Evolutionary conservation across 192 early-diverging fungal genomes (phyloP).

Genomic region (Coemansia guatemalensis): DNA sequence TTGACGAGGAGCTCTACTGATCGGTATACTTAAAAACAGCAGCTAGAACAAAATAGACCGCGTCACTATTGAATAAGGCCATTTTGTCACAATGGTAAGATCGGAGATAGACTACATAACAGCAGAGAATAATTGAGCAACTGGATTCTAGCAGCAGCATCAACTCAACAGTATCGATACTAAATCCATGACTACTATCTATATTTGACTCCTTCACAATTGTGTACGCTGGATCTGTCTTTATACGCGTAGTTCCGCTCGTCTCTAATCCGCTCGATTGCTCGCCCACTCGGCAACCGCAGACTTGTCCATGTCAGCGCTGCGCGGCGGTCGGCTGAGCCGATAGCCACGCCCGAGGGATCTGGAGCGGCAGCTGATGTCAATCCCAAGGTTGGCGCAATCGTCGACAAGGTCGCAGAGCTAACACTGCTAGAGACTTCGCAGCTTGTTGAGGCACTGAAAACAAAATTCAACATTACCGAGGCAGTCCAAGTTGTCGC

Average conservation of each 20-base stretch:
- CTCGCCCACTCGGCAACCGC: slow-evolving; percentile 34
- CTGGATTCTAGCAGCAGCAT: no score
- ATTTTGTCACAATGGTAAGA: no score
- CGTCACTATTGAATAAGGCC: no score
- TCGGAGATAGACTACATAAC: neutral
- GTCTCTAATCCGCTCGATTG: slow-evolving; percentile 37
- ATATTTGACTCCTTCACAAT: no score
- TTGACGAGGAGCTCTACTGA: no score
- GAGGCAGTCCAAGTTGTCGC: slow-evolving; percentile 84
- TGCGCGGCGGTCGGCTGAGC: slow-evolving; percentile 53
- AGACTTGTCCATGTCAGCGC: slow-evolving; percentile 45
- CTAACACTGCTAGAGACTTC: slow-evolving; percentile 94
- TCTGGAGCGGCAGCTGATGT: slow-evolving; percentile 44
- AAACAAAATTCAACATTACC: slow-evolving; percentile 85
- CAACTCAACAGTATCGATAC: no score
- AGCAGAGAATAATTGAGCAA: no score
- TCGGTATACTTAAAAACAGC: no score
- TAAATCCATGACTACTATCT: no score
- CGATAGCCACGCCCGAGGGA: slow-evolving; percentile 65
- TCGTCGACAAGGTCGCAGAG: slow-evolving; percentile 89
- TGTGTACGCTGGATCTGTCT: neutral
- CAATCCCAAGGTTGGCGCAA: slow-evolving; percentile 71
- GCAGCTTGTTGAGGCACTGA: slow-evolving; percentile 81
- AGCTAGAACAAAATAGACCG: no score
- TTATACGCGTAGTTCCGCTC: slow-evolving; percentile 28